These are phyloP conservation scores for Lablab purpureus DNA, from an alignment of 306 rosid genomes.

Conservation along the genomic window DNA sequence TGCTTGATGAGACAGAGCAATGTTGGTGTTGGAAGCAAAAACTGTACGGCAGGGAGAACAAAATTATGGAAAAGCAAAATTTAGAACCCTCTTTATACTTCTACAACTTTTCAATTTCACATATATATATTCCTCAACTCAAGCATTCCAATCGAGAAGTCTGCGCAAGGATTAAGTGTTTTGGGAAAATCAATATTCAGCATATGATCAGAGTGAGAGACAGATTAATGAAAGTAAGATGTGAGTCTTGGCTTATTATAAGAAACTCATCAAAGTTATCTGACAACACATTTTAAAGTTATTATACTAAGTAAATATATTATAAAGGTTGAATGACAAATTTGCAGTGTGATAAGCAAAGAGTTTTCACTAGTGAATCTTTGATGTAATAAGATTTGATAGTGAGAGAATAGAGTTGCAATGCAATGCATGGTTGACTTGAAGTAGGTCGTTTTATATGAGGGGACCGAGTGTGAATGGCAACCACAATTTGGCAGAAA, in stretches of 20 bases:
- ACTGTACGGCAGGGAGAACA: not conserved
- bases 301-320: too few species aligned
- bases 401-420: not conserved
- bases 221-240: not conserved
- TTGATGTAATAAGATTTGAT: not conserved
- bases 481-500: not conserved
- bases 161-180: too few species aligned
- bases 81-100: not conserved
- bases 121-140: not conserved
- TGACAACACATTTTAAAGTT: not conserved
- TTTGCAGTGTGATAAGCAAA: not conserved
- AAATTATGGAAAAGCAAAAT: slow-evolving; percentile 4
- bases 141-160: slow-evolving; percentile 2
- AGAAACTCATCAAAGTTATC: too few species aligned
- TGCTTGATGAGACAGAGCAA: slow-evolving; percentile 6
- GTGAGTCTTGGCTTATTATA: not conserved
- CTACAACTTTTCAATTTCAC: not conserved
- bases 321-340: too few species aligned
- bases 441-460: not conserved
- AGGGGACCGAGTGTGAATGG: slow-evolving; percentile 22
- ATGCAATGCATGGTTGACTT: slow-evolving; percentile 1
- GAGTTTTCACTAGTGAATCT: not conserved
- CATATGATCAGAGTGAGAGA: not conserved
- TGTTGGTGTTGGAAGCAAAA: not conserved
- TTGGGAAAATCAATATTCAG: not conserved